A percentile compares a stretch with the other conserved stretches of the same genome.
Conservation (phyloP, 495 filamentous ascomycete genomes). For the Cenococcum geophilum region DNA sequence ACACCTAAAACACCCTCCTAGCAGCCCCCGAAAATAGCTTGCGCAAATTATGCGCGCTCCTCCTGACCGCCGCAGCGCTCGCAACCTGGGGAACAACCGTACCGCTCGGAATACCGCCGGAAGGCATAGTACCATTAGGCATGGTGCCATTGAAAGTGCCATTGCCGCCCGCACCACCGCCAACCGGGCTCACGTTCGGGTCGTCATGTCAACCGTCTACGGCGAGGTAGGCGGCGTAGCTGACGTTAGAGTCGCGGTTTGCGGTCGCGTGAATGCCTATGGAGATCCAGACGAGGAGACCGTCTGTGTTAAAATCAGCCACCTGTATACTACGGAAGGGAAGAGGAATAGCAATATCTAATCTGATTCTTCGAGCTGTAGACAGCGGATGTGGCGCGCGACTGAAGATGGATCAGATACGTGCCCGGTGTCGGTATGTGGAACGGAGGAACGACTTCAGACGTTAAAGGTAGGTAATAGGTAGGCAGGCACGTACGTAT, state of each 20-base stretch:
- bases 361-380: too few species aligned
- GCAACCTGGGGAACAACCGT: background rate
- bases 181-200: background rate
- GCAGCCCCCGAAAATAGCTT: slow-evolving; percentile 3
- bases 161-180: slow-evolving; percentile 4
- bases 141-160: slow-evolving; percentile 17
- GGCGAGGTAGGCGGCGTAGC: slow-evolving; percentile 14
- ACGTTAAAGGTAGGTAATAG: too few species aligned
- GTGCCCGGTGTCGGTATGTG: too few species aligned
- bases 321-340: background rate
- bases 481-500: too few species aligned
- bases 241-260: slow-evolving; percentile 9
- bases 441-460: too few species aligned
- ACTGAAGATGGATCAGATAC: too few species aligned
- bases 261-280: slow-evolving; percentile 46
- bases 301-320: slow-evolving; percentile 31
- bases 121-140: slow-evolving; percentile 11
- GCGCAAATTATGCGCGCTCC: background rate
- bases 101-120: slow-evolving; percentile 1
- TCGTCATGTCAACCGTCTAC: slow-evolving; percentile 11
- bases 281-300: slow-evolving; percentile 51
- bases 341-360: background rate
- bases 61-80: background rate
- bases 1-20: background rate
- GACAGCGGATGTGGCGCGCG: too few species aligned